Evolutionary conservation across 257 asterid species (phyloP).

Genomic region (Sherardia arvensis): DNA sequence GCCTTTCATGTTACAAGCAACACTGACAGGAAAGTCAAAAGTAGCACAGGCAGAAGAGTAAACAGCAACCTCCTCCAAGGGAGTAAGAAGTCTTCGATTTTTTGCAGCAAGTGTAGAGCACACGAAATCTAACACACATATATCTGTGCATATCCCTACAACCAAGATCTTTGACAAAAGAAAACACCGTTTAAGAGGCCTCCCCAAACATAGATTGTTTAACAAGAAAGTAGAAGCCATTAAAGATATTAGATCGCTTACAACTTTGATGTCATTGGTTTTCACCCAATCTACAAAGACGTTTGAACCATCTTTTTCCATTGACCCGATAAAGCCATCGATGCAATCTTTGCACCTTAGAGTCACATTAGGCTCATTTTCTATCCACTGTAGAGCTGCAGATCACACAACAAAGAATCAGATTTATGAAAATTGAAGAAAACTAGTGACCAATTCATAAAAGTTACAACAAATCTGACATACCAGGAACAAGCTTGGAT

Average conservation of each 20-base stretch:
- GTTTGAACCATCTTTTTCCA: constrained; percentile 80
- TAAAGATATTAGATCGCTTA: constrained; percentile 23
- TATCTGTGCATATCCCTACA: constrained; percentile 82
- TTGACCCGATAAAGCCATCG: constrained; percentile 77
- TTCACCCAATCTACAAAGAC: constrained; percentile 82
- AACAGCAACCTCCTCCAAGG: constrained; percentile 65
- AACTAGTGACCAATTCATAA: neutral
- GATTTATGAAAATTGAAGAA: neutral
- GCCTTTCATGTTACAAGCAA: constrained; percentile 51
- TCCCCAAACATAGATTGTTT: neutral
- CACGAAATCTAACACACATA: constrained; percentile 83
- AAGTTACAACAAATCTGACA: neutral
- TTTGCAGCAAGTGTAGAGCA: constrained; percentile 74
- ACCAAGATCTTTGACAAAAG: constrained; percentile 54
- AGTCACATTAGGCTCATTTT: constrained; percentile 67
- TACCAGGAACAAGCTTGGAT: constrained; percentile 76
- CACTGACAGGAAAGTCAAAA: constrained; percentile 58
- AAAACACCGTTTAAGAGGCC: constrained; percentile 7
- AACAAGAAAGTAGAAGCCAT: neutral
- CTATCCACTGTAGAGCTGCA: constrained; percentile 82
- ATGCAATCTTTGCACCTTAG: constrained; percentile 73
- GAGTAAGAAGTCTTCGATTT: constrained; percentile 52
- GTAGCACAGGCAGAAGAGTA: constrained; percentile 88
- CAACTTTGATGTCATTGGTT: constrained; percentile 54
- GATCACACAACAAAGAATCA: constrained; percentile 12